These are phyloP conservation scores for Picea abies DNA, from an alignment of 83 land plant species.

Conservation along the genomic window DNA sequence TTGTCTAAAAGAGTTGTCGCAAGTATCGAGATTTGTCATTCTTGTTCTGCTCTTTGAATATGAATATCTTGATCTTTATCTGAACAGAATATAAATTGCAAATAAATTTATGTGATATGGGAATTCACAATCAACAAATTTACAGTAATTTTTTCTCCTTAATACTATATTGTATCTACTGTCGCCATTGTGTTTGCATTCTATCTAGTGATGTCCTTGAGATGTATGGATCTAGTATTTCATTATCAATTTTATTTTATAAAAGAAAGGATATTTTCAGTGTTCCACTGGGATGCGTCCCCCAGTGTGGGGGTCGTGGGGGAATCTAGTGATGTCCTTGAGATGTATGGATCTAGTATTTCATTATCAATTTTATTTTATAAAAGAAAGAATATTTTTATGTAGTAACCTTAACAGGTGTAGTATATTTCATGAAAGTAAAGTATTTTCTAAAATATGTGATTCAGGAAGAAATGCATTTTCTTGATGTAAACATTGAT, in stretches of 20 bases:
- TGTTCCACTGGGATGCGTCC: too few relatives aligned
- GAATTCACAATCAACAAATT: background rate
- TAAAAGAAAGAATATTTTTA: too few relatives aligned
- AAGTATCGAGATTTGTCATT: background rate
- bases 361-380: too few relatives aligned
- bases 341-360: background rate
- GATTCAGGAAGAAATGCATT: too few relatives aligned
- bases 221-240: background rate
- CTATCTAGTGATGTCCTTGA: background rate
- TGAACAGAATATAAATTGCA: background rate
- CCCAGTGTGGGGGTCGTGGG: too few relatives aligned
- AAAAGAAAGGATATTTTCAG: too few relatives aligned
- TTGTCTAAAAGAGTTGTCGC: background rate
- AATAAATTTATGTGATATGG: background rate
- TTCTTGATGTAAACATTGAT: too few relatives aligned
- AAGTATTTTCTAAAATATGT: too few relatives aligned
- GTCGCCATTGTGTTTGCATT: background rate
- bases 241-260: too few relatives aligned
- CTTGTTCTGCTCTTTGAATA: background rate
- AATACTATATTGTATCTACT: background rate
- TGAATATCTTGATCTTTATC: constrained; percentile 8
- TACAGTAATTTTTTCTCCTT: background rate
- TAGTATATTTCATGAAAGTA: too few relatives aligned
- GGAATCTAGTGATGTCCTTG: background rate
- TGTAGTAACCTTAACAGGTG: too few relatives aligned